Conservation (phyloP, 352 stramenopile species). For the Bremia lactucae region DNA sequence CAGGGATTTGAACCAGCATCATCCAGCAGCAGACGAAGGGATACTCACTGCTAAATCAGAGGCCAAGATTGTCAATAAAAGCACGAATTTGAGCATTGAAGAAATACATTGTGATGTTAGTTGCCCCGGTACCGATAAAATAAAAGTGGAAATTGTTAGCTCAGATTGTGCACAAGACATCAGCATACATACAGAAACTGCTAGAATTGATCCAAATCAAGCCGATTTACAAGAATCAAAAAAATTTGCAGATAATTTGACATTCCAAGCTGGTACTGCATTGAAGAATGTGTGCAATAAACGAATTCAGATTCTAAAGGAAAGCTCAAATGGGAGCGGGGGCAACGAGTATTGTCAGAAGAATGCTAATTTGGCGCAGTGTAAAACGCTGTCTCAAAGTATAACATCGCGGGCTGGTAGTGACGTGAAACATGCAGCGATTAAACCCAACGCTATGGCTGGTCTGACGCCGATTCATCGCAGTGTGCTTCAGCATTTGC, state of each 20-base stretch:
- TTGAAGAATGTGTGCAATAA: too few species aligned
- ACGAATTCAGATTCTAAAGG: too few species aligned
- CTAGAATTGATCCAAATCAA: too few species aligned
- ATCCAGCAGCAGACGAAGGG: not conserved
- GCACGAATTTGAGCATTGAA: not conserved
- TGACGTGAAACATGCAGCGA: not conserved
- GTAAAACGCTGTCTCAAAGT: not conserved
- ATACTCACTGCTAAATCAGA: not conserved
- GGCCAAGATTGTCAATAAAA: too few species aligned
- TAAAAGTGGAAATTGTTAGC: too few species aligned
- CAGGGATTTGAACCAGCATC: constrained; percentile 4
- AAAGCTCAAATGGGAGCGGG: constrained; percentile 2
- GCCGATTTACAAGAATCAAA: too few species aligned
- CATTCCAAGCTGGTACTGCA: too few species aligned
- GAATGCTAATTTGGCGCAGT: not conserved
- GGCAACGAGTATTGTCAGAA: not conserved
- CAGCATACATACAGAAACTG: too few species aligned
- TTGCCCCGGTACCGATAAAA: too few species aligned
- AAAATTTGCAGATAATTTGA: too few species aligned
- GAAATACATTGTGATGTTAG: too few species aligned
- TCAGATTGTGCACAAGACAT: too few species aligned
- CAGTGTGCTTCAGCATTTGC: not conserved
- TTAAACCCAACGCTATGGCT: not conserved
- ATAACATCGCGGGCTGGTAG: not conserved
- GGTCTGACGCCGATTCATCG: not conserved